Evolutionary conservation across 495 filamentous ascomycete genomes (phyloP).

Genomic region (Tuber brumale): DNA sequence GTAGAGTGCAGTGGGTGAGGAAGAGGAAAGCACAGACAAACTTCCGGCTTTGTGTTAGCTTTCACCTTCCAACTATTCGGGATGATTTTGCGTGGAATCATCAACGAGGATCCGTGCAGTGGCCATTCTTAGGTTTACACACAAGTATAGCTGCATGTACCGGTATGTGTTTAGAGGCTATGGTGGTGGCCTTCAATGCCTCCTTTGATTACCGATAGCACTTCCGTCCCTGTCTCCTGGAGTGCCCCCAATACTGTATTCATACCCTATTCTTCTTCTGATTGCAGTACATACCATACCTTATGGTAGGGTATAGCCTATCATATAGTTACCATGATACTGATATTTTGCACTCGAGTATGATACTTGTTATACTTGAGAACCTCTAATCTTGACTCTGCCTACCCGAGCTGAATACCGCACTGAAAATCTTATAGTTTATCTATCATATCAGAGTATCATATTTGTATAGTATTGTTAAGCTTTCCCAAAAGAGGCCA

Average conservation of each 20-base stretch:
- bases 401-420: neutral
- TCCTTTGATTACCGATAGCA: neutral
- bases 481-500: neutral
- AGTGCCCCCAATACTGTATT: neutral
- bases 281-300: neutral
- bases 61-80: neutral
- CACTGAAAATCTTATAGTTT: neutral
- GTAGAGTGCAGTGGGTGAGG: neutral
- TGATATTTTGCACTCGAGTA: no score
- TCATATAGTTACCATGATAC: neutral
- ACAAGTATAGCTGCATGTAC: neutral
- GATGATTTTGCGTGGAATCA: neutral
- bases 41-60: neutral
- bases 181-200: neutral
- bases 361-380: no score
- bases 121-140: neutral
- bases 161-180: neutral
- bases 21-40: neutral
- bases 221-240: neutral
- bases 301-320: neutral
- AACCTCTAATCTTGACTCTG: neutral
- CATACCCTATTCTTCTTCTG: neutral
- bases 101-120: neutral
- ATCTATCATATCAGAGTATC: neutral
- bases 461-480: neutral